These are phyloP conservation scores for Plasmodium gonderi DNA, from an alignment of 169 alveolate genomes.

Conservation along the genomic window DNA sequence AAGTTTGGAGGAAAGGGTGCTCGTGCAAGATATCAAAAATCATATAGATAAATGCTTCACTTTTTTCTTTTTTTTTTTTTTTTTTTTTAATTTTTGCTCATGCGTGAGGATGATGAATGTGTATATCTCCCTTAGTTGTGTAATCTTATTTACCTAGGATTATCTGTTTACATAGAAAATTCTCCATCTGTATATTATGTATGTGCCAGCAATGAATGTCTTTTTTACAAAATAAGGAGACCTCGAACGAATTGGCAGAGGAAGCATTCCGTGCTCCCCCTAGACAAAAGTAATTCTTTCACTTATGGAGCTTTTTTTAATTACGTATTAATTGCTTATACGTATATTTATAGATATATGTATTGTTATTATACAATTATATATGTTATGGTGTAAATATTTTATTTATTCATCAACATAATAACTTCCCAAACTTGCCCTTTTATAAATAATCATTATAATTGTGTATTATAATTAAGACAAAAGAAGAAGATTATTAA, in stretches of 20 bases:
- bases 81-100: background rate
- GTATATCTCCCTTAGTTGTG: background rate
- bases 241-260: background rate
- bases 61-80: background rate
- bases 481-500: background rate
- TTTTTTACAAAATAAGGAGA: background rate
- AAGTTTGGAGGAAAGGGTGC: constrained; percentile 99
- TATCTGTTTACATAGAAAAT: background rate
- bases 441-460: background rate
- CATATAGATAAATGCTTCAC: constrained; percentile 94
- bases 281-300: background rate
- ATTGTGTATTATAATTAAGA: background rate
- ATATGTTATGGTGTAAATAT: background rate
- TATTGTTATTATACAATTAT: background rate
- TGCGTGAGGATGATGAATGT: background rate
- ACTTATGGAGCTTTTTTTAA: too few species aligned
- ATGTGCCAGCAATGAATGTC: background rate
- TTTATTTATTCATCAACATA: background rate
- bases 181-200: background rate
- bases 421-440: background rate
- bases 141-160: background rate
- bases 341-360: background rate
- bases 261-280: background rate
- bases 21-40: constrained; percentile 97
- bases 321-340: background rate